Evolutionary conservation across 176 grass and related monocot genomes (phyloP).

Genomic region (Tillandsia leiboldiana): DNA sequence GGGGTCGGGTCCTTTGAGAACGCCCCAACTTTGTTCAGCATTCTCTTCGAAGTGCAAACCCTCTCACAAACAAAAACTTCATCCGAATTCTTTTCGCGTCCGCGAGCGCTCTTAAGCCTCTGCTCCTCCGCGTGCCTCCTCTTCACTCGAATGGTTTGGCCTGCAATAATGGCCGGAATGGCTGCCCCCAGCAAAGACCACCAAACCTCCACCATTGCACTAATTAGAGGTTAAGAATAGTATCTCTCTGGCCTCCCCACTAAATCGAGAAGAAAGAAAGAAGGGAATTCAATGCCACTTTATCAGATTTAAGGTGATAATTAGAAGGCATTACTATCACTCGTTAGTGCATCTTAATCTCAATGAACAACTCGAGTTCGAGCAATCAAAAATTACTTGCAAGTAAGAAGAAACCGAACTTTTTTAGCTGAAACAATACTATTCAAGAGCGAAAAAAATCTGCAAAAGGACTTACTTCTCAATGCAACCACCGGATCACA

Average conservation of each 20-base stretch:
- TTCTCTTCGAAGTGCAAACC: constrained; percentile 82
- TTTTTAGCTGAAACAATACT: neutral
- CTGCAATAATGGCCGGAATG: constrained; percentile 47
- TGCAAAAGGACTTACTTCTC: neutral
- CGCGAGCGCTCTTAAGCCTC: constrained; percentile 48
- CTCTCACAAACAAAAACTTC: constrained; percentile 82
- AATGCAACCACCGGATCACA: neutral
- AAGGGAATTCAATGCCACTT: neutral
- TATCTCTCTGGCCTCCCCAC: neutral
- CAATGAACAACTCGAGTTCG: neutral
- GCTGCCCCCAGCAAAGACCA: constrained; percentile 61
- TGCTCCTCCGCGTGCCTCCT: constrained; percentile 58
- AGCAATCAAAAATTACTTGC: neutral
- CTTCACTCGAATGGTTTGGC: constrained; percentile 54
- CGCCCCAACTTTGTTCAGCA: constrained; percentile 81
- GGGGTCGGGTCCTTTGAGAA: constrained; percentile 91
- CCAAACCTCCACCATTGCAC: constrained; percentile 60
- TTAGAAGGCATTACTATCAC: neutral
- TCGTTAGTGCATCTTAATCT: neutral
- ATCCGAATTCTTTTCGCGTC: constrained; percentile 68
- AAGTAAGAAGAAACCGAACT: neutral
- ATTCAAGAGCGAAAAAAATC: neutral
- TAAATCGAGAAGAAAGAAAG: neutral
- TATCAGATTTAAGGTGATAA: no score
- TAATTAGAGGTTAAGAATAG: neutral